These are phyloP conservation scores for Pythium vanterpoolii DNA, from an alignment of 352 stramenopile genomes.

Conservation along the genomic window DNA sequence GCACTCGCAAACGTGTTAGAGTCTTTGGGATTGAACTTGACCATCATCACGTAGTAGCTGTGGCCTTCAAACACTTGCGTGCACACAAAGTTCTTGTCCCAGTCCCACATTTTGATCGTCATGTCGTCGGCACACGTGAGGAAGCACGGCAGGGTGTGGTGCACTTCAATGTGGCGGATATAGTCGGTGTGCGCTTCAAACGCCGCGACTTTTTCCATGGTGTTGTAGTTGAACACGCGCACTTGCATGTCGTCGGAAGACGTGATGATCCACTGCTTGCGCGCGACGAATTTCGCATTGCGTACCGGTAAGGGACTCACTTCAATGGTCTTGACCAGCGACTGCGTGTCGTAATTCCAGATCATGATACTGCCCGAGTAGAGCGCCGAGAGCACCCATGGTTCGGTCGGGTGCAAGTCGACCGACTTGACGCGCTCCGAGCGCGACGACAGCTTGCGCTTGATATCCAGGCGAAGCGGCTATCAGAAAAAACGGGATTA, in stretches of 20 bases:
- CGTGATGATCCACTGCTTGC: slow-evolving; percentile 97
- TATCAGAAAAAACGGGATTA: slow-evolving; percentile 14
- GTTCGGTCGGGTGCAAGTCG: slow-evolving; percentile 97
- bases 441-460: slow-evolving; percentile 93
- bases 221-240: slow-evolving; percentile 99
- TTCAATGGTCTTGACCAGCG: slow-evolving; percentile 97
- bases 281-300: slow-evolving; percentile 92
- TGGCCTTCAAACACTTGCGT: slow-evolving; percentile 91
- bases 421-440: slow-evolving; percentile 99
- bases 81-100: slow-evolving; percentile 84
- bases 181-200: slow-evolving; percentile 99
- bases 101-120: slow-evolving; percentile 99
- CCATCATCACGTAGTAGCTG: slow-evolving; percentile 99
- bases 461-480: slow-evolving; percentile 82
- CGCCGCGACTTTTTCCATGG: slow-evolving; percentile 94
- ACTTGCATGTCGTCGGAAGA: slow-evolving; percentile 96
- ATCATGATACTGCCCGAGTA: slow-evolving; percentile 99
- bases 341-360: slow-evolving; percentile 96
- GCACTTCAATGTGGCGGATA: slow-evolving; percentile 96
- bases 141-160: slow-evolving; percentile 96
- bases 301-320: slow-evolving; percentile 95
- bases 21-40: slow-evolving; percentile 99
- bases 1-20: slow-evolving; percentile 98
- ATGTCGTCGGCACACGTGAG: slow-evolving; percentile 98
- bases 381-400: slow-evolving; percentile 96